phyloP scores from a whole-genome alignment of 2,329 filamentous ascomycete species.

The Alternaria sp. region DNA sequence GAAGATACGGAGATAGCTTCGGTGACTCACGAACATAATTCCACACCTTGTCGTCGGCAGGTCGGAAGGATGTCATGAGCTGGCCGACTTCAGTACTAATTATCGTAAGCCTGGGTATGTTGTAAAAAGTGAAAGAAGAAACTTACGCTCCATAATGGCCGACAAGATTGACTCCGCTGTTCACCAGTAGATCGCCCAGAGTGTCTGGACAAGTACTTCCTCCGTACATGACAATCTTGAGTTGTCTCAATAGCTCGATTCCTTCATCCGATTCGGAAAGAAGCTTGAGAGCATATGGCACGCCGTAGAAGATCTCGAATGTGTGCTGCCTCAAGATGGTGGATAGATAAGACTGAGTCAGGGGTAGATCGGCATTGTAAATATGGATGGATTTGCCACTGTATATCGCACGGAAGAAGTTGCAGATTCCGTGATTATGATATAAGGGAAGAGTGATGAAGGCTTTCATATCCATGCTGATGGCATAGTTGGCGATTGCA shows the following conservation, averaged over 20 bases:
- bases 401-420: slow-evolving; percentile 37
- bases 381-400: slow-evolving; percentile 36
- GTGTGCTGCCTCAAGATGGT: slow-evolving; percentile 32
- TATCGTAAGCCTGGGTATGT: neutral
- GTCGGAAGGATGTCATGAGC: slow-evolving; percentile 69
- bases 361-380: slow-evolving; percentile 36
- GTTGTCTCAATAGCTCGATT: slow-evolving; percentile 56
- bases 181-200: slow-evolving; percentile 63
- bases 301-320: slow-evolving; percentile 68
- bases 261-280: slow-evolving; percentile 67
- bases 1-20: slow-evolving; percentile 55
- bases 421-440: slow-evolving; percentile 40
- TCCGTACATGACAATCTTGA: slow-evolving; percentile 66
- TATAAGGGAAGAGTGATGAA: slow-evolving; percentile 37
- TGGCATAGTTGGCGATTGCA: slow-evolving; percentile 32
- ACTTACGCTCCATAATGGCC: slow-evolving; percentile 58
- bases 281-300: slow-evolving; percentile 72
- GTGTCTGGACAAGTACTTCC: slow-evolving; percentile 68
- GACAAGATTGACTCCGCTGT: slow-evolving; percentile 64
- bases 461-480: slow-evolving; percentile 32
- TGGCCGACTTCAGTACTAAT: slow-evolving; percentile 68
- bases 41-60: slow-evolving; percentile 65
- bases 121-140: no score
- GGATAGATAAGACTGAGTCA: slow-evolving; percentile 30
- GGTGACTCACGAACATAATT: slow-evolving; percentile 63